Conservation (phyloP, 2,329 filamentous ascomycete genomes). For the Colletotrichum caudatum region DNA sequence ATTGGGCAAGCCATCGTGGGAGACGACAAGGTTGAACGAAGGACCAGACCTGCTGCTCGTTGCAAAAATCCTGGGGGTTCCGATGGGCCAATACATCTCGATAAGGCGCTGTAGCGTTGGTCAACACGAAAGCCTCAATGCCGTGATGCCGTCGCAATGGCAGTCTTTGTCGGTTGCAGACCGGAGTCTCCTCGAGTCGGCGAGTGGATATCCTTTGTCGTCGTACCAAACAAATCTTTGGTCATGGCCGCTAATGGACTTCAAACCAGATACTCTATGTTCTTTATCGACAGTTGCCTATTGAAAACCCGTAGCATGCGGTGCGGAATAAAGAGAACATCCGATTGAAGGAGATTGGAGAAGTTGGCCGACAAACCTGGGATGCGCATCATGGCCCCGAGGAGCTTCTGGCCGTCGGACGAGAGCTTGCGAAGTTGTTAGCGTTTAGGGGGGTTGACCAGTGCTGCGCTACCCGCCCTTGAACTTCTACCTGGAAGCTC, state of each 20-base stretch:
- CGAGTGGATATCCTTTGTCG: constrained; percentile 29
- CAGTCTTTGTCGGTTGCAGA: constrained; percentile 10
- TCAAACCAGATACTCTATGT: constrained; percentile 23
- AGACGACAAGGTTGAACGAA: constrained; percentile 63
- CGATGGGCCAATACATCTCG: constrained; percentile 92
- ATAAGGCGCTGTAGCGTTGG: constrained; percentile 11
- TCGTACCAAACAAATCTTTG: constrained; percentile 25
- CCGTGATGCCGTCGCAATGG: constrained; percentile 22
- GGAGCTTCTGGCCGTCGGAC: constrained; percentile 9
- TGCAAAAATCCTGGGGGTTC: constrained; percentile 85
- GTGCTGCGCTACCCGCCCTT: not conserved
- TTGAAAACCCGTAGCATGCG: constrained; percentile 4
- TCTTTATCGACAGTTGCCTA: constrained; percentile 6
- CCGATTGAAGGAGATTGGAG: constrained; percentile 2
- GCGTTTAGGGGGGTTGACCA: not conserved
- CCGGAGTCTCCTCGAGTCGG: constrained; percentile 9
- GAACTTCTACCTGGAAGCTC: constrained; percentile 6
- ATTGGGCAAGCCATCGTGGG: constrained; percentile 69
- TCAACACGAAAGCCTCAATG: constrained; percentile 1
- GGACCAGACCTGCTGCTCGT: constrained; percentile 74
- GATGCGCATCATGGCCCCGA: not conserved
- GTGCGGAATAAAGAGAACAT: not conserved
- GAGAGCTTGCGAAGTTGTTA: constrained; percentile 17
- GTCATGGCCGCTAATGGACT: constrained; percentile 36
- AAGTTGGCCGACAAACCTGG: constrained; percentile 10